Evolutionary conservation across 2,329 filamentous ascomycete species (phyloP).

Genomic region (Bipolaris sorokiniana): DNA sequence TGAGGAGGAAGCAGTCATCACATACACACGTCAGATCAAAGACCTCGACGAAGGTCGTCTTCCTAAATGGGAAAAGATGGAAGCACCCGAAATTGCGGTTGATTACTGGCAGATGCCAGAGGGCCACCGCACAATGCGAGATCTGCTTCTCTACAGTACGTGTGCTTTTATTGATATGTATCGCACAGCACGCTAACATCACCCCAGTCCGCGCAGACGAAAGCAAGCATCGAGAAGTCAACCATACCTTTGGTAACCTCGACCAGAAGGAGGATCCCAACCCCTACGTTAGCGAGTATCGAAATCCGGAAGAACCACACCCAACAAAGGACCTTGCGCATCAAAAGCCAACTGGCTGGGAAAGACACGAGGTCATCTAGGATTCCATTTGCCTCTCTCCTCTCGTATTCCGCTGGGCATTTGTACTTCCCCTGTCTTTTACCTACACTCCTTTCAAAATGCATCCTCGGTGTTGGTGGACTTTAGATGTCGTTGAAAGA

Average conservation of each 20-base stretch:
- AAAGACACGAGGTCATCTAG: slow-evolving; percentile 68
- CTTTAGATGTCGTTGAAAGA: slow-evolving; percentile 1
- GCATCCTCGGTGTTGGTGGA: slow-evolving; percentile 13
- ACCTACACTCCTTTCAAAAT: slow-evolving; percentile 16
- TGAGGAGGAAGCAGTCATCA: slow-evolving; percentile 95
- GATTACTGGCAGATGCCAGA: slow-evolving; percentile 96
- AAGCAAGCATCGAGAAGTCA: slow-evolving; percentile 79
- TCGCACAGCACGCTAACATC: slow-evolving; percentile 11
- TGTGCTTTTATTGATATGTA: slow-evolving; percentile 39
- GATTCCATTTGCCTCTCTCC: neutral
- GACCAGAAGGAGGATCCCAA: slow-evolving; percentile 88
- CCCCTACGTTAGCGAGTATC: slow-evolving; percentile 85
- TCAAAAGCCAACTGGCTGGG: slow-evolving; percentile 76
- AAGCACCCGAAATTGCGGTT: slow-evolving; percentile 86
- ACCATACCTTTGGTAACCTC: slow-evolving; percentile 91
- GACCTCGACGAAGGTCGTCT: slow-evolving; percentile 86
- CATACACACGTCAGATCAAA: slow-evolving; percentile 86
- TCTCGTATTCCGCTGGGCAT: neutral
- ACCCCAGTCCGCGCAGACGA: slow-evolving; percentile 46
- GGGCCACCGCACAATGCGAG: slow-evolving; percentile 78
- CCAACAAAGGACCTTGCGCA: slow-evolving; percentile 71
- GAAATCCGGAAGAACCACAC: slow-evolving; percentile 69
- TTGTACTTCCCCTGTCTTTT: neutral
- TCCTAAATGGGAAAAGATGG: slow-evolving; percentile 78
- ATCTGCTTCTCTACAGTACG: slow-evolving; percentile 84